Evolutionary conservation across 805 yeast genomes (phyloP), one percentile per base, ranked within the genome.

Genomic region (Saturnispora bothae): DNA sequence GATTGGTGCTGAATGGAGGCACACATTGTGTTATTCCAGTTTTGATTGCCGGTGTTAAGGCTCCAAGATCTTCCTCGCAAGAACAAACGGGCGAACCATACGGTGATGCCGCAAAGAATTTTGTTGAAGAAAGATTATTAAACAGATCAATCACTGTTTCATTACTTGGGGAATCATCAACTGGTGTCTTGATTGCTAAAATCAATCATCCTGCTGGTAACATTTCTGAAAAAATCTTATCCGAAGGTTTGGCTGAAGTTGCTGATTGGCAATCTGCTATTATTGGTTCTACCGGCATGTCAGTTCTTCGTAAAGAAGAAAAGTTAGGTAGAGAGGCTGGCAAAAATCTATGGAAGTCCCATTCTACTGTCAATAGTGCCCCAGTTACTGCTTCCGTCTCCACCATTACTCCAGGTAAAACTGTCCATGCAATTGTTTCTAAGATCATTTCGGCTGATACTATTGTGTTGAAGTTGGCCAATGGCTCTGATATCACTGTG

Each of bases 241-340:
- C 69, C 40, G 66, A 65, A 39, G 95, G 95, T 9, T 65, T 78
- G 22, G 94, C 80, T 10, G 77, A 75, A 46, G 75, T 83, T 34
- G 71, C 76, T 19, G 94, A 84, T 54, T 78, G 89, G 85, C 95
- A 85, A 54, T 73, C 85, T 1, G 52, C 70, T 12, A 49, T 74
- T 30, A 62, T 84, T 41, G 95, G 95, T 4, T 61, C 85, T 9
- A 59, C 66, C 31, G 63, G 64, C 18, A 82, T 84, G 86, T 48
- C 68, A 2, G 52, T 54, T 26, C 66, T 82, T 39, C 71, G 94
- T 51, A 69, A 65, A 42, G 73, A 78, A 20, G 94, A 83, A 54
- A 71, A 66, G 43, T 52, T 64, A 1, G 92, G 89, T 13, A 76
- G 69, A 48, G 46, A 48, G 17, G 59, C 65, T 19, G 78, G 73